Base-by-base conservation (phyloP, 2,329 filamentous ascomycete genomes). In the Raffaelea ambrosiae region DNA sequence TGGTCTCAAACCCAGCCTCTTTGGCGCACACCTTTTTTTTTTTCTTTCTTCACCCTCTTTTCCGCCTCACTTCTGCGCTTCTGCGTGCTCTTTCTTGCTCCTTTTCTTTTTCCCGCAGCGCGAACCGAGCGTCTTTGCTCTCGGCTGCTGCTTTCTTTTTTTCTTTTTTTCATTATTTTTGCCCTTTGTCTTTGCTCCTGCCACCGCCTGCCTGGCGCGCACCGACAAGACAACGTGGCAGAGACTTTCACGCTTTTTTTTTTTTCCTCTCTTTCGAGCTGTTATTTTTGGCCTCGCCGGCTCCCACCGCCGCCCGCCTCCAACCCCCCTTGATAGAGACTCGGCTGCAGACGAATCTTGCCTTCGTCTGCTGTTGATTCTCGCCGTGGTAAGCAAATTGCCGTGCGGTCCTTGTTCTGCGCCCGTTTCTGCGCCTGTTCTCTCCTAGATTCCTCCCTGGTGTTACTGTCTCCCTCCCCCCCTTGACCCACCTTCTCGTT, bases 291-390 rank as follows among this genome's bases (percentile, higher is more conserved):
- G 4, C 14, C 36, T 16, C n/a, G 13, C 29, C 11, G 9, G 31
- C 18, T 20, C 14, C 36, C 3, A 10, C 20, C 33, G 9, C 23
- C 35, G 19, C 40, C 26, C 21, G n/a, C 18, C 19, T 21, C 20
- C 19, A 35, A 35, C n/a, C n/a, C n/a, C n/a, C 40, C 40, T 50
- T 44, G 31, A 38, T n/a, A 47, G 51, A 55, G 53, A 48, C 46
- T 51, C 40, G 48, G 52, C 43, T 50, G 46, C 48, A 54, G 53
- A 44, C 52, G 52, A 51, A 49, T 23, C 19, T 46, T 18, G 23
- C n/a, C 43, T 48, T 52, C 53, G 53, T 50, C 48, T 55, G 53
- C 44, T 22, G 42, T 50, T 55, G 52, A 52, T 47, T 53, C 52
- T 55, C 53, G 39, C 44, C 21, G 44, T 47, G 50, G 53, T 55